phyloP scores from a whole-genome alignment of 805 yeast genomes.

The Sporopachydermia quercuum region DNA sequence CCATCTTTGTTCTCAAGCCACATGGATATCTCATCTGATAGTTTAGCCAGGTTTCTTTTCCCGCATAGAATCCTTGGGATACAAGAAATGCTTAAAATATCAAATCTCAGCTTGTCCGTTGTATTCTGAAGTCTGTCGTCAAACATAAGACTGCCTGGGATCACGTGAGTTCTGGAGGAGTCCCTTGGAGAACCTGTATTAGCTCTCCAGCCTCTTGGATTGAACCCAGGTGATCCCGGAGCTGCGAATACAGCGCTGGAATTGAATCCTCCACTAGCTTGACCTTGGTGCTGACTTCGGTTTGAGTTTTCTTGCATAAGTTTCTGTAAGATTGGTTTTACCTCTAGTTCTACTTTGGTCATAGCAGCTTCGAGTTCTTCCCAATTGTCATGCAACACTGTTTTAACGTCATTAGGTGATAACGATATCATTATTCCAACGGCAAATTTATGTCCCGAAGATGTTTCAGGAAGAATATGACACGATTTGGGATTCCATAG shows the following conservation, averaged over 20 bases:
- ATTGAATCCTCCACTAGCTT: no score
- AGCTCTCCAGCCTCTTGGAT: not conserved
- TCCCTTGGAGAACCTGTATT: not conserved
- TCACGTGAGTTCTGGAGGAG: not conserved
- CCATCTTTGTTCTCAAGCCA: constrained; percentile 3
- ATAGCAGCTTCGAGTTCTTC: not conserved
- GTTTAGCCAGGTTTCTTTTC: not conserved
- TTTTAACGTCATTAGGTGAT: not conserved
- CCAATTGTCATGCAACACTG: not conserved
- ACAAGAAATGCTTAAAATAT: not conserved
- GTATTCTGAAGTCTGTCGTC: not conserved
- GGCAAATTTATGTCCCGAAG: not conserved
- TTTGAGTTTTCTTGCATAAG: not conserved
- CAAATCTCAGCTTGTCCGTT: not conserved
- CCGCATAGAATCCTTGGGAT: not conserved
- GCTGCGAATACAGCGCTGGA: no score
- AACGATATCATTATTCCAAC: not conserved
- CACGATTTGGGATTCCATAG: not conserved
- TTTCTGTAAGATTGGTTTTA: not conserved
- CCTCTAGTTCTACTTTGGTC: not conserved
- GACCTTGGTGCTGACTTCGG: not conserved
- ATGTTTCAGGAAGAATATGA: not conserved
- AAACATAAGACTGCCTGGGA: not conserved
- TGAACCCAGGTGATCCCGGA: not conserved
- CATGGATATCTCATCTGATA: not conserved